Conservation (phyloP, 1,284 basidiomycete genomes). For the Microbotryomycetes sp. region DNA sequence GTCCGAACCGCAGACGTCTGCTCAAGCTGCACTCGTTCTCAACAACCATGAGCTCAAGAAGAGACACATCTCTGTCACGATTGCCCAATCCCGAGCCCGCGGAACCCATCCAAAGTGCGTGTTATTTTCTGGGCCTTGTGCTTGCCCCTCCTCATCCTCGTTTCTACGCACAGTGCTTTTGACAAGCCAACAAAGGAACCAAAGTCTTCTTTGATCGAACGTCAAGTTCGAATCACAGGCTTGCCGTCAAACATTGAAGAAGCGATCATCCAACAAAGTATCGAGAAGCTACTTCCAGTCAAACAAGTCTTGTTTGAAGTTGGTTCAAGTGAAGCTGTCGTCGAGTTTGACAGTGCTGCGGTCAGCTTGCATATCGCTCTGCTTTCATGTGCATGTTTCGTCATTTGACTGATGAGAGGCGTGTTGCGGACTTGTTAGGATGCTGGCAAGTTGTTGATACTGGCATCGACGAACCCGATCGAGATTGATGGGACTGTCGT, state of each 20-base stretch:
- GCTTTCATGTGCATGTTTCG: background rate
- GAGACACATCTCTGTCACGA: constrained; percentile 71
- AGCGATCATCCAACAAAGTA: constrained; percentile 73
- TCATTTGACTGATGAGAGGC: no score
- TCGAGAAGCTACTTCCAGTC: constrained; percentile 67
- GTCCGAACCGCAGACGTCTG: constrained; percentile 58
- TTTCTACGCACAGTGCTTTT: constrained; percentile 6
- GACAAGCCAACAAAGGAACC: constrained; percentile 7
- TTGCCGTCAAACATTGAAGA: constrained; percentile 71
- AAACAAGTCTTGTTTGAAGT: constrained; percentile 50
- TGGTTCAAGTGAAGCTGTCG: constrained; percentile 49
- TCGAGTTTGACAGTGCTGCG: constrained; percentile 63
- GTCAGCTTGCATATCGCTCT: constrained; percentile 47
- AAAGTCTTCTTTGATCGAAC: constrained; percentile 49
- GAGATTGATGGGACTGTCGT: constrained; percentile 11
- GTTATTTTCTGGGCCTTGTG: background rate
- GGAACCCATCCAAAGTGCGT: constrained; percentile 46
- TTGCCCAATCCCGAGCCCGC: constrained; percentile 65
- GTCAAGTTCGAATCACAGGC: constrained; percentile 62
- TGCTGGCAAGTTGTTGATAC: constrained; percentile 63
- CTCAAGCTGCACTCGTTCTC: constrained; percentile 60
- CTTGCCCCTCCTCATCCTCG: background rate
- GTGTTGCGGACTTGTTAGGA: constrained; percentile 53
- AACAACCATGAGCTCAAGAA: constrained; percentile 81
- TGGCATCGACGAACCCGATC: constrained; percentile 4